Base-by-base conservation (phyloP, 805 yeast species). In the Komagataella phaffii region DNA sequence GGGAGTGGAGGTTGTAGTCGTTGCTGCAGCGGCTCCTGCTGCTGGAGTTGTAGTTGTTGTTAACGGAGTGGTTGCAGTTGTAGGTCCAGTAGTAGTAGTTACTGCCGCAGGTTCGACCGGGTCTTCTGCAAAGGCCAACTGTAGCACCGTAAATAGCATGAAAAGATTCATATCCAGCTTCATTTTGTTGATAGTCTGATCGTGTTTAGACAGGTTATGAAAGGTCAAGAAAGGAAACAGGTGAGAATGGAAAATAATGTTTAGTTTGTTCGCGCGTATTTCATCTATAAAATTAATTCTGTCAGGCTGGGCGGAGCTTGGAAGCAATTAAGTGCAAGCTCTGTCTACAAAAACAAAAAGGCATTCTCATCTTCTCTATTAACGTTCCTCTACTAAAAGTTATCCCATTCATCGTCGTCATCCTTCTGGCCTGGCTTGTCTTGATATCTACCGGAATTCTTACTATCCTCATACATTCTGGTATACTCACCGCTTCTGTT, bases 11-110 rank as follows among this genome's bases (percentile, higher is more conserved):
- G 57, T 43, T 6, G 53, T 49, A 18, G 57, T 46, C 12, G 54
- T 52, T 17, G 51, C 40, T 17, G 52, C 23, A 6, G 53, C 49
- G 2, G 46, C 43, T 12, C 40, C 47, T 12, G 49, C 36, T 12
- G 55, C 49, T 7, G 50, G 46, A 8, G 56, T 51, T 6, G 58
- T 48, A 2, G 52, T 12, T 2, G 55, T 50, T 2, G 57, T 47
- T 17, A 51, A 44, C 8, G 57, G 23, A 17, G 48, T 40, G 14
- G 52, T 17, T 7, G 52, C 36, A 19, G 54, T 47, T 2, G 52
- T 45, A 12, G 52, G 43, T 12, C 59, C 51, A 1, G 51, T 56
- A 17, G 53, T 55, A 10, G 62, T 54, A 3, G 55, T n/a, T 14
- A 47, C 36, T 40, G 53, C 47, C 6, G 46, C 17, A 10, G 56